Conservation (phyloP, 305 asterid species). For the Fraxinus xanthoxyloides region DNA sequence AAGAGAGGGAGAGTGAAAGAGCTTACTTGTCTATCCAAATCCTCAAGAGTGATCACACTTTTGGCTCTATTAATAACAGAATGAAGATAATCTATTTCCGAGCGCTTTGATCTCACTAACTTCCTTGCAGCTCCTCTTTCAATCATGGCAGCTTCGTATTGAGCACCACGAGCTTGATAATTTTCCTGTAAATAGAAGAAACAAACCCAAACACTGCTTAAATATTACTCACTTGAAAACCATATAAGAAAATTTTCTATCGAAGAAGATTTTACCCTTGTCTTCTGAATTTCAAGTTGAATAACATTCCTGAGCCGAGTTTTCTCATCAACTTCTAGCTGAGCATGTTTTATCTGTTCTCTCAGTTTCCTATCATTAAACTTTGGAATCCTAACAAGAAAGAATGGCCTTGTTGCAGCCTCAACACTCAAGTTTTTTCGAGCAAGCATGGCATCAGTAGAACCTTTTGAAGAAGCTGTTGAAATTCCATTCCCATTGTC, state of each 20-base stretch:
- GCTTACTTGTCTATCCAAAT: conserved; percentile 67
- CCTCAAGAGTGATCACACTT: conserved; percentile 78
- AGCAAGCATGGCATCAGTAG: conserved; percentile 28
- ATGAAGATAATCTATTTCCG: conserved; percentile 77
- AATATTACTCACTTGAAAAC: not conserved
- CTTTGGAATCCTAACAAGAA: conserved; percentile 65
- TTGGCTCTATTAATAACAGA: conserved; percentile 70
- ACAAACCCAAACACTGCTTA: not conserved
- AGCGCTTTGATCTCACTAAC: conserved; percentile 65
- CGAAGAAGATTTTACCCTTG: conserved; percentile 44
- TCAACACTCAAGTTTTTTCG: conserved; percentile 34
- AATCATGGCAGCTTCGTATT: conserved; percentile 58
- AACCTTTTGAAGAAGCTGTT: conserved; percentile 34
- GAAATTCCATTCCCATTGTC: conserved; percentile 18
- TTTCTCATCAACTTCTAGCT: conserved; percentile 71
- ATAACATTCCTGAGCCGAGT: conserved; percentile 69
- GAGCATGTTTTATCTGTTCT: conserved; percentile 66
- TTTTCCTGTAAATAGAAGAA: conserved; percentile 31
- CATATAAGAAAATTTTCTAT: not conserved
- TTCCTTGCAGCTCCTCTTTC: conserved; percentile 55
- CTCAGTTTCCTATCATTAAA: conserved; percentile 60
- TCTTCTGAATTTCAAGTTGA: conserved; percentile 64
- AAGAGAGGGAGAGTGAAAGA: conserved; percentile 10
- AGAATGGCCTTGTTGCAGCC: conserved; percentile 48
- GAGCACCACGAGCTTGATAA: conserved; percentile 50